Evolutionary conservation across 441 rosid species (phyloP).

Genomic region (Corymbia citriodora): DNA sequence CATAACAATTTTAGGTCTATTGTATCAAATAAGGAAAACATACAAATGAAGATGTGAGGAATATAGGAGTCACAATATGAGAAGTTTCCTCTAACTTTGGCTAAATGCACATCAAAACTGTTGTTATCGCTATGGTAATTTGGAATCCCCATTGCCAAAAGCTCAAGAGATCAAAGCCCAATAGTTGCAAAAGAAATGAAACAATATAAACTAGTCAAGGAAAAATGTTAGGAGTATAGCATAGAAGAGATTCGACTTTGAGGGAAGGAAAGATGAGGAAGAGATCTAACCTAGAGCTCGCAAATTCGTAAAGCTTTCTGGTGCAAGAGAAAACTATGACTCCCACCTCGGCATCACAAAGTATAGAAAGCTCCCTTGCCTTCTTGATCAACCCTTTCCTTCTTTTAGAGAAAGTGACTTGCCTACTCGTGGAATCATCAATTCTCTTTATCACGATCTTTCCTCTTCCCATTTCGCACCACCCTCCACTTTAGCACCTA

Average conservation of each 20-base stretch:
- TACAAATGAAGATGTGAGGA: not conserved
- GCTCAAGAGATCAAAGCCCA: not conserved
- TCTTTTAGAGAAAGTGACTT: not conserved
- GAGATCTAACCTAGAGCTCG: not conserved
- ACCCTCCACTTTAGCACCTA: not conserved
- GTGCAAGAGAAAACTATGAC: not conserved
- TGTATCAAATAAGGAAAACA: not conserved
- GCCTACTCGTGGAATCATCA: rapidly evolving
- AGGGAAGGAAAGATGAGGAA: not conserved
- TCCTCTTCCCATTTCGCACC: not conserved
- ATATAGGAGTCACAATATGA: too few relatives aligned
- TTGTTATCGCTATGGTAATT: too few relatives aligned
- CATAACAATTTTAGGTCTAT: not conserved
- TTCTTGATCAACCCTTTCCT: not conserved
- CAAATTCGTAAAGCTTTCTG: not conserved
- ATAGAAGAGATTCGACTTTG: not conserved
- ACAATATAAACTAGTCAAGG: not conserved
- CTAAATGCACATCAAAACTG: not conserved
- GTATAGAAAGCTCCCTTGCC: not conserved
- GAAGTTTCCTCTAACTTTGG: not conserved
- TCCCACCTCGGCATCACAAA: not conserved
- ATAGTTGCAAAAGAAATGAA: not conserved
- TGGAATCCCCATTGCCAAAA: not conserved
- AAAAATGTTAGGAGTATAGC: not conserved
- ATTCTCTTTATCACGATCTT: not conserved